A percentile compares a stretch with the other conserved stretches of the same genome.
Evolutionary conservation across 2,329 filamentous ascomycete genomes (phyloP).

Genomic region (Pseudogymnoascus sp.): DNA sequence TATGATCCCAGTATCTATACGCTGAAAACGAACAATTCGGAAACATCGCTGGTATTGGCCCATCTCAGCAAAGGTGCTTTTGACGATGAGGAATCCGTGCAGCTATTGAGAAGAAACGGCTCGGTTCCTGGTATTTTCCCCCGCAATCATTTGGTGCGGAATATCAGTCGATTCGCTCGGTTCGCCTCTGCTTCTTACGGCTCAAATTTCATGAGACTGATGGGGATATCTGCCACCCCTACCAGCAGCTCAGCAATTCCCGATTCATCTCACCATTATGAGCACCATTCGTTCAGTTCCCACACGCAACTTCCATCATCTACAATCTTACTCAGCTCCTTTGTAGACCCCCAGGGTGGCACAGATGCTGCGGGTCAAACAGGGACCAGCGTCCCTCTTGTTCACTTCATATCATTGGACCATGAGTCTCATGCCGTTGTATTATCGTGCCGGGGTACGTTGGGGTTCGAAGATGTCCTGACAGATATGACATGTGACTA

Average conservation of each 20-base stretch:
- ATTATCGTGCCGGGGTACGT: conserved; percentile 46
- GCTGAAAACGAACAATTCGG: conserved; percentile 40
- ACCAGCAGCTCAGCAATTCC: conserved; percentile 29
- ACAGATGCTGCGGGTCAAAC: conserved; percentile 43
- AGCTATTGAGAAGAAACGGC: conserved; percentile 37
- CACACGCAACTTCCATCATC: conserved; percentile 52
- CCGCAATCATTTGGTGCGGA: conserved; percentile 49
- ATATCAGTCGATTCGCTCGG: conserved; percentile 57
- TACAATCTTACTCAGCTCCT: conserved; percentile 51
- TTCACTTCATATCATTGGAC: conserved; percentile 50
- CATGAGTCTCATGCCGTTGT: conserved; percentile 50
- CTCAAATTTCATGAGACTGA: conserved; percentile 53
- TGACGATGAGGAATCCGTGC: conserved; percentile 21
- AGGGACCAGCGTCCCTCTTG: conserved; percentile 45
- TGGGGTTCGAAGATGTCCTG: conserved; percentile 50
- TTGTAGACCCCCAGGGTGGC: conserved; percentile 47
- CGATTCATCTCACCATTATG: conserved; percentile 39
- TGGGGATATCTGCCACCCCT: conserved; percentile 51
- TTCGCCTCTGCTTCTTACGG: conserved; percentile 62
- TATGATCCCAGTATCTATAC: conserved; percentile 50
- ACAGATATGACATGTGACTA: conserved; percentile 53
- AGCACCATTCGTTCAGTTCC: conserved; percentile 56
- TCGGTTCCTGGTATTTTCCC: conserved; percentile 54
- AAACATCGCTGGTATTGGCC: conserved; percentile 24
- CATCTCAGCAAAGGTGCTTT: conserved; percentile 21